Conservation (phyloP, 495 filamentous ascomycete genomes). For the Pseudoneurospora amorphoporcata region DNA sequence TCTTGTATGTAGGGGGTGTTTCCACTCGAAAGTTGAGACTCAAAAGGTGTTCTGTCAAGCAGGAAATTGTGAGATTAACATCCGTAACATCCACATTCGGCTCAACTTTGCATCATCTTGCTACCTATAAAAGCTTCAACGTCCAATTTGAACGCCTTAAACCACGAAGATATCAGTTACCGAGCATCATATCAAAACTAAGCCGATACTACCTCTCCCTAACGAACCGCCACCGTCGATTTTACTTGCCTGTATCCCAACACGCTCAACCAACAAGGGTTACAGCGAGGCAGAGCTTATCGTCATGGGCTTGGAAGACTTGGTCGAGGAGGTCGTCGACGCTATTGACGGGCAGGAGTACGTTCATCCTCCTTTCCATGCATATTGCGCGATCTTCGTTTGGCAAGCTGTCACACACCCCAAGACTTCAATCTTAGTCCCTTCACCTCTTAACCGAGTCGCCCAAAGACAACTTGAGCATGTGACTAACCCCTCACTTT, state of each 20-base stretch:
- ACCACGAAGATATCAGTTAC: not conserved
- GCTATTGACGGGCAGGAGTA: constrained; percentile 17
- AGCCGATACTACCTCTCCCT: not conserved
- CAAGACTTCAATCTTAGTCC: not conserved
- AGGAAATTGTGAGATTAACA: no score
- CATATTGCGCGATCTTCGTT: not conserved
- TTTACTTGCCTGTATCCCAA: not conserved
- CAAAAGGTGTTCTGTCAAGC: no score
- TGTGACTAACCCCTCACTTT: not conserved
- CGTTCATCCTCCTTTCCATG: not conserved
- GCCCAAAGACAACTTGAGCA: not conserved
- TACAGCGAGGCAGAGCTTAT: no score
- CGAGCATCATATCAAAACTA: not conserved
- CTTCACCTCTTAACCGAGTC: not conserved
- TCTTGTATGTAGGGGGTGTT: no score
- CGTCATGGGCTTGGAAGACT: constrained; percentile 4
- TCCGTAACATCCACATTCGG: not conserved
- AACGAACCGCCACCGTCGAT: not conserved
- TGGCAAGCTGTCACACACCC: not conserved
- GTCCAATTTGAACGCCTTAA: not conserved
- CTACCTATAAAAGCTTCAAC: not conserved
- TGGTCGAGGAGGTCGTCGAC: constrained; percentile 18
- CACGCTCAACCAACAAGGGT: no score
- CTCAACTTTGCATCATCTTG: not conserved
- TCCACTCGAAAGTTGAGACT: no score